Percentiles rank a stretch among this genome's conserved stretches.
Evolutionary conservation across 306 rosid genomes (phyloP).

Genomic region (Pueraria montana): DNA sequence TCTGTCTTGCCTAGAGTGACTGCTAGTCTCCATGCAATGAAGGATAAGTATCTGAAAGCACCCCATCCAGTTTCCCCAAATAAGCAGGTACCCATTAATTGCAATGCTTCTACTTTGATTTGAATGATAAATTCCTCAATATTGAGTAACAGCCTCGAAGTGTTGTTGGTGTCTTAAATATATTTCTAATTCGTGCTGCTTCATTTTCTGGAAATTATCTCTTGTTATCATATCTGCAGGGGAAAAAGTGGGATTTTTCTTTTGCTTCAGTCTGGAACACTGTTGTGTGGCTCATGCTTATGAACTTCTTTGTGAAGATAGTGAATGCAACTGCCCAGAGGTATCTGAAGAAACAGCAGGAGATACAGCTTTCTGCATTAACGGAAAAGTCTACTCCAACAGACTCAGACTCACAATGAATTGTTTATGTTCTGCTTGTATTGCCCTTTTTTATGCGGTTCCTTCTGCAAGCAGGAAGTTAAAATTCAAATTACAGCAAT

Average conservation of each 20-base stretch:
- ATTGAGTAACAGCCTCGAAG: background rate
- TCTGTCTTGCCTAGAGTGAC: slow-evolving; percentile 66
- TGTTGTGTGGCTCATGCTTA: slow-evolving; percentile 95
- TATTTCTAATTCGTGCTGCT: background rate
- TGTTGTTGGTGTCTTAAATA: slow-evolving; percentile 24
- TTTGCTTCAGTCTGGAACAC: slow-evolving; percentile 86
- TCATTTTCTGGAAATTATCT: slow-evolving; percentile 14
- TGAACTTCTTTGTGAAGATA: slow-evolving; percentile 91
- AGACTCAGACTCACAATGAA: slow-evolving; percentile 46
- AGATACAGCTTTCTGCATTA: slow-evolving; percentile 59
- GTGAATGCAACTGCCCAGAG: slow-evolving; percentile 89
- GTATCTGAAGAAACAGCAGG: slow-evolving; percentile 82
- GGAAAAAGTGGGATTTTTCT: slow-evolving; percentile 87
- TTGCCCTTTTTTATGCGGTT: slow-evolving; percentile 32
- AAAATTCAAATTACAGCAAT: slow-evolving; percentile 47
- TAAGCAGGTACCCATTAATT: slow-evolving; percentile 65
- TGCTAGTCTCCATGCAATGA: slow-evolving; percentile 72
- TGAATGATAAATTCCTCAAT: slow-evolving; percentile 11
- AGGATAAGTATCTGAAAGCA: slow-evolving; percentile 79
- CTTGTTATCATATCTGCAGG: slow-evolving; percentile 59
- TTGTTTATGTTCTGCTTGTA: slow-evolving; percentile 46
- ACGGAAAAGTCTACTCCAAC: slow-evolving; percentile 50
- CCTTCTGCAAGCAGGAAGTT: slow-evolving; percentile 48
- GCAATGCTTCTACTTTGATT: slow-evolving; percentile 15
- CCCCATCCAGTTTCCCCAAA: slow-evolving; percentile 61